Percentiles rank a stretch among this genome's conserved stretches.
phyloP scores from a whole-genome alignment of 148 eudicot species.

The Camellia japonica region DNA sequence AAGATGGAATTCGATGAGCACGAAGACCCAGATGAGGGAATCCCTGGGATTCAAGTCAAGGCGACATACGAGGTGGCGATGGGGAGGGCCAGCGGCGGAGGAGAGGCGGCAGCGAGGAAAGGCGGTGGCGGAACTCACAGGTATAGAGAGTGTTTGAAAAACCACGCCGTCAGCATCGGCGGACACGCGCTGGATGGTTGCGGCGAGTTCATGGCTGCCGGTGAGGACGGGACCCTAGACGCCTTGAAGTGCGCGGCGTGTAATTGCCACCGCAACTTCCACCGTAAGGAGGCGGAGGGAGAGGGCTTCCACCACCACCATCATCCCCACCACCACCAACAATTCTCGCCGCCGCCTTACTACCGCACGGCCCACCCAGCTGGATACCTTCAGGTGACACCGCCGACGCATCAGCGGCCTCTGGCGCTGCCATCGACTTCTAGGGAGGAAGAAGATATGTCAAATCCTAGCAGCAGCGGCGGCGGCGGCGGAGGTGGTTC shows the following conservation, averaged over 20 bases:
- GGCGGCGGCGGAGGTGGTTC: slow-evolving; percentile 25
- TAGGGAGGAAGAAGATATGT: slow-evolving; percentile 48
- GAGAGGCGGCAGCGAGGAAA: slow-evolving; percentile 7
- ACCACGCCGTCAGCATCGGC: slow-evolving; percentile 63
- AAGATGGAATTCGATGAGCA: slow-evolving; percentile 61
- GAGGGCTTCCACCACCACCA: background rate
- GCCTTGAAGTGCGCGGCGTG: slow-evolving; percentile 75
- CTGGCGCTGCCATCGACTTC: slow-evolving; percentile 34
- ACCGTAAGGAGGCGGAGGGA: slow-evolving; percentile 42
- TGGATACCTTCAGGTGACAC: slow-evolving; percentile 37
- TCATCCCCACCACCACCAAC: slow-evolving; percentile 14
- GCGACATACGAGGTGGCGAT: slow-evolving; percentile 25
- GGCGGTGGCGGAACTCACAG: slow-evolving; percentile 18
- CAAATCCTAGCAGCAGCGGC: slow-evolving; percentile 54
- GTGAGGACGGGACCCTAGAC: slow-evolving; percentile 59
- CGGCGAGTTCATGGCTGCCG: slow-evolving; percentile 68
- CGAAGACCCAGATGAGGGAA: slow-evolving; percentile 45
- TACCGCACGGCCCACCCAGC: slow-evolving; percentile 33
- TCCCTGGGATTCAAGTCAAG: slow-evolving; percentile 12
- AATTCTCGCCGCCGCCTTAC: slow-evolving; percentile 25
- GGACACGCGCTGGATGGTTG: slow-evolving; percentile 73
- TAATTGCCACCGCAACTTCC: slow-evolving; percentile 79
- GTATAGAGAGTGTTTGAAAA: slow-evolving; percentile 63
- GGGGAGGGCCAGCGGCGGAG: background rate
- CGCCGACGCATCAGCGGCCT: slow-evolving; percentile 17